Evolutionary conservation across 495 filamentous ascomycete genomes (phyloP).

Genomic region (Elaphomyces granulatus): DNA sequence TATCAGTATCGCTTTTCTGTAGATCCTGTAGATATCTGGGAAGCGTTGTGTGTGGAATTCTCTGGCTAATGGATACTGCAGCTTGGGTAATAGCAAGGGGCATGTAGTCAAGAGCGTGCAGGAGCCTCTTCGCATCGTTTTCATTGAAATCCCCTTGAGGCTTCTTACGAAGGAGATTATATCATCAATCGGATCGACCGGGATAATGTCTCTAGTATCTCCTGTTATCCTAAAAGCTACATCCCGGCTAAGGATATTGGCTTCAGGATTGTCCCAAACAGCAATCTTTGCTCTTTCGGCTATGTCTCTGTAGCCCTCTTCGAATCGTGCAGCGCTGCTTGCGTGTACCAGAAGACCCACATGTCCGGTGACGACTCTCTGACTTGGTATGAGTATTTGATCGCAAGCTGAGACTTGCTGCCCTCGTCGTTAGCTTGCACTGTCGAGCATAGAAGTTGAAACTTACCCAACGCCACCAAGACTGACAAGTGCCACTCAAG

Average conservation of each 20-base stretch:
- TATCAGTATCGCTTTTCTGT: no score
- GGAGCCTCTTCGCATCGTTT: no score
- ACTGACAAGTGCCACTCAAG: slow-evolving; percentile 28
- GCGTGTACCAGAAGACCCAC: slow-evolving; percentile 36
- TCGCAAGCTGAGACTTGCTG: slow-evolving; percentile 41
- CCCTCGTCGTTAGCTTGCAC: slow-evolving; percentile 2
- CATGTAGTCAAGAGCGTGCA: no score
- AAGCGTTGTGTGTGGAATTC: no score
- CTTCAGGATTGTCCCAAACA: slow-evolving; percentile 8
- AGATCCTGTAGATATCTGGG: no score
- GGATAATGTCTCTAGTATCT: no score
- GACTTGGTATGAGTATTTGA: slow-evolving; percentile 31
- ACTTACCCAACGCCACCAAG: slow-evolving; percentile 39
- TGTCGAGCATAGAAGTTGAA: neutral
- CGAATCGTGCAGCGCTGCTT: slow-evolving; percentile 20
- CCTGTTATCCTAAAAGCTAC: no score
- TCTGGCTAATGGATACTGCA: no score
- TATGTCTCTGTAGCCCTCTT: slow-evolving; percentile 30
- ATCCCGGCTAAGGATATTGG: slow-evolving; percentile 9
- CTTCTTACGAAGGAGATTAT: no score
- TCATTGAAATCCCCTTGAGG: no score
- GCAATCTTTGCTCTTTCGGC: slow-evolving; percentile 19
- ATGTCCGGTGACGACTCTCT: slow-evolving; percentile 16
- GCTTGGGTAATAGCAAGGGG: no score
- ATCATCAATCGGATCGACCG: no score